Conservation (phyloP, 768 basidiomycete genomes). For the Pulveroboletus sp. region DNA sequence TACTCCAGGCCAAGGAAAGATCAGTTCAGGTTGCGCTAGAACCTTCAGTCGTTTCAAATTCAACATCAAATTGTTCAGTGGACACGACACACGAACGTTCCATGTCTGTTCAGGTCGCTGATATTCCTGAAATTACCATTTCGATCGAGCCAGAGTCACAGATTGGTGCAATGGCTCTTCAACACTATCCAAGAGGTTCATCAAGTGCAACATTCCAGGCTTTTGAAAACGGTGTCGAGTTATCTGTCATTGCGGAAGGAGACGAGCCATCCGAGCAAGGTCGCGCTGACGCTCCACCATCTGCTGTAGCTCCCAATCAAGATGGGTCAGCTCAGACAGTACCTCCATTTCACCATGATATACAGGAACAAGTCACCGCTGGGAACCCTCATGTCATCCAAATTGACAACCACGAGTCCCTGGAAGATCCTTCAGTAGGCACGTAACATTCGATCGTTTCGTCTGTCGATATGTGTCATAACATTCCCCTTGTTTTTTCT, state of each 20-base stretch:
- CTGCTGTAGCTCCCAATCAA: neutral
- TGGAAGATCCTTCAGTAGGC: constrained; percentile 17
- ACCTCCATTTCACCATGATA: neutral
- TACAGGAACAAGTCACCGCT: neutral
- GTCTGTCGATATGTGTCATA: constrained; percentile 37
- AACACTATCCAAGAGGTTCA: neutral
- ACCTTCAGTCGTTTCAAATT: neutral
- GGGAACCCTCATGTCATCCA: neutral
- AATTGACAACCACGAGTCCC: neutral
- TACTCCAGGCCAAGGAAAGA: constrained; percentile 35
- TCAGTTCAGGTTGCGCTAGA: constrained; percentile 5
- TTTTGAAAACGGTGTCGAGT: constrained; percentile 37
- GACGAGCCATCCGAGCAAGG: constrained; percentile 55
- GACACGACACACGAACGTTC: neutral
- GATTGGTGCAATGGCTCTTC: neutral
- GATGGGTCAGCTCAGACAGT: neutral
- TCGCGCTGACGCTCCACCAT: constrained; percentile 3
- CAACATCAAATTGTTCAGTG: neutral
- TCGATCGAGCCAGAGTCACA: constrained; percentile 5
- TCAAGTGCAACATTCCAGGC: constrained; percentile 13
- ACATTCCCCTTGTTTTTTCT: constrained; percentile 39
- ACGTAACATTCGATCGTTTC: constrained; percentile 19
- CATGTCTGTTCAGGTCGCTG: constrained; percentile 2
- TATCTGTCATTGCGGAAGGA: constrained; percentile 72
- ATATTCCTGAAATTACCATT: constrained; percentile 6